Percentiles rank a stretch among this genome's conserved stretches.
These are phyloP conservation scores for Phyllosticta citribraziliensis DNA, from an alignment of 2,329 filamentous ascomycete genomes.

Conservation along the genomic window DNA sequence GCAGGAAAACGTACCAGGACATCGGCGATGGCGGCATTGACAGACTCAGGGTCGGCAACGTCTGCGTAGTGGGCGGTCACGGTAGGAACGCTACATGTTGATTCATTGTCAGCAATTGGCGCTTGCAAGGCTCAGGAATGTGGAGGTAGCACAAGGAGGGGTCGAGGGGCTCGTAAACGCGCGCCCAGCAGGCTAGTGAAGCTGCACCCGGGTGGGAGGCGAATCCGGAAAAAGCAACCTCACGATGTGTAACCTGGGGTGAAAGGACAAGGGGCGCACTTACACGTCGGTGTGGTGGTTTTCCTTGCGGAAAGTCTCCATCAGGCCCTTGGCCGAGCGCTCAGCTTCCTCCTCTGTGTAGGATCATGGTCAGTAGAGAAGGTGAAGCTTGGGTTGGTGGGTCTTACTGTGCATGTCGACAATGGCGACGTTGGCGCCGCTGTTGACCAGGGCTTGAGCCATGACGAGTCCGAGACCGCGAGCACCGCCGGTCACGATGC, in stretches of 20 bases:
- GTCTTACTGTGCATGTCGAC: constrained; percentile 80
- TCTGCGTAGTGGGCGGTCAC: constrained; percentile 88
- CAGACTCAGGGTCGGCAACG: constrained; percentile 70
- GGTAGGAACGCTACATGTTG: constrained; percentile 52
- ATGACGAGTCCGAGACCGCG: constrained; percentile 85
- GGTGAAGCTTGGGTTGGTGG: background rate
- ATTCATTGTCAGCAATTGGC: background rate
- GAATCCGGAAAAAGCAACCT: background rate
- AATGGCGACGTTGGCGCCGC: constrained; percentile 80
- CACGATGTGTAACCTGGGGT: background rate
- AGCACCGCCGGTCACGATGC: constrained; percentile 81
- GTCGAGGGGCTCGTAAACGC: background rate
- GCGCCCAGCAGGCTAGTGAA: background rate
- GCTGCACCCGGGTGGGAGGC: too few relatives aligned
- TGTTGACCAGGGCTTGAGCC: constrained; percentile 82
- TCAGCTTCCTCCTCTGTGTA: constrained; percentile 68
- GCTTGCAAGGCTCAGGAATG: background rate
- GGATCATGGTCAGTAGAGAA: background rate
- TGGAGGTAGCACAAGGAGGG: constrained; percentile 3
- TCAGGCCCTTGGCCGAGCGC: constrained; percentile 62
- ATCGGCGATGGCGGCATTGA: constrained; percentile 62
- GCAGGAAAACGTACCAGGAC: constrained; percentile 38
- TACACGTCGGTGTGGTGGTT: constrained; percentile 66
- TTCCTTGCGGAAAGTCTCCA: constrained; percentile 67
- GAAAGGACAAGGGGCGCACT: constrained; percentile 14